Percentiles rank a stretch among this genome's conserved stretches.
Conservation (phyloP, 2,329 filamentous ascomycete species). For the Xylaria sp. region DNA sequence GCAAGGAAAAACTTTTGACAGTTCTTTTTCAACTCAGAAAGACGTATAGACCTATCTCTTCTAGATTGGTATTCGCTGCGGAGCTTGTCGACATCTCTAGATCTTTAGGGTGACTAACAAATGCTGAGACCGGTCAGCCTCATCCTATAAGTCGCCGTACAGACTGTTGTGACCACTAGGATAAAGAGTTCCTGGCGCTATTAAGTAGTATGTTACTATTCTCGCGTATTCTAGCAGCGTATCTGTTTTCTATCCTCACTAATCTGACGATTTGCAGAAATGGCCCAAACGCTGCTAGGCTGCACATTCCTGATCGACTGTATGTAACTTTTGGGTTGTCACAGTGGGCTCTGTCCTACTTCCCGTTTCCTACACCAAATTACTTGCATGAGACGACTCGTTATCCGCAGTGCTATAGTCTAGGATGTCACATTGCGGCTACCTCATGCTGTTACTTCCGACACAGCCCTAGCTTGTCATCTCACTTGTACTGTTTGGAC, state of each 20-base stretch:
- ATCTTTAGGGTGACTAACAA: background rate
- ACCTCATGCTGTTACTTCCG: conserved; percentile 26
- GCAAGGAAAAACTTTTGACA: conserved; percentile 14
- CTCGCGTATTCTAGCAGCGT: background rate
- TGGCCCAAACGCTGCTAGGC: background rate
- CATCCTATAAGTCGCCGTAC: background rate
- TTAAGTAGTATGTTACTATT: background rate
- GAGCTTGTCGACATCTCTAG: conserved; percentile 2
- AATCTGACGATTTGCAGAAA: conserved; percentile 1
- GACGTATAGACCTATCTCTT: background rate
- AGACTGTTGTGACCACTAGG: conserved; percentile 1
- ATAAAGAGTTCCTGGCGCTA: background rate
- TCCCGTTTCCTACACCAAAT: conserved; percentile 22
- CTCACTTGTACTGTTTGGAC: conserved; percentile 5
- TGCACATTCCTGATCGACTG: conserved; percentile 5
- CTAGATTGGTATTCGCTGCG: background rate
- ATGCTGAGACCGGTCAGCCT: background rate
- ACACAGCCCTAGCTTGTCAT: conserved; percentile 24
- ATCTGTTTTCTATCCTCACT: conserved; percentile 1
- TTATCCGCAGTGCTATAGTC: conserved; percentile 28
- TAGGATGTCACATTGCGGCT: conserved; percentile 24
- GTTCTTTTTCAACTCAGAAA: conserved; percentile 4
- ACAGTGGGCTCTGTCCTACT: conserved; percentile 19
- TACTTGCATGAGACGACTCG: conserved; percentile 31
- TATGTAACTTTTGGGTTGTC: conserved; percentile 6